Conservation (phyloP, 495 filamentous ascomycete species). For the Monascus purpureus region DNA sequence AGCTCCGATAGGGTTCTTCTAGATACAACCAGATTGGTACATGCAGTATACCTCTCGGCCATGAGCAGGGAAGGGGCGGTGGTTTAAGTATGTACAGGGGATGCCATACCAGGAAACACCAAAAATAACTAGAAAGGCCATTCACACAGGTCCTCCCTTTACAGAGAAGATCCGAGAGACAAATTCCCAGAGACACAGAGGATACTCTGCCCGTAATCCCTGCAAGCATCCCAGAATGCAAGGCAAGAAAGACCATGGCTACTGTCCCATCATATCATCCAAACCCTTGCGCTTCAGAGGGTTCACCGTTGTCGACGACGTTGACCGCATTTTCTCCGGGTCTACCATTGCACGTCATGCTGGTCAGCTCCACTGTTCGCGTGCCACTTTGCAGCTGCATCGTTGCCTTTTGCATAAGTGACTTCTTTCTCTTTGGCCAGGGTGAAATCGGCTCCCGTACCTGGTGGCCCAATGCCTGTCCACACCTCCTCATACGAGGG, state of each 20-base stretch:
- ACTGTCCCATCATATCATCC: conserved; percentile 3
- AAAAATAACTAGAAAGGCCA: no score
- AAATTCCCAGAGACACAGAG: no score
- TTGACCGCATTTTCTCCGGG: conserved; percentile 4
- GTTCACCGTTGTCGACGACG: conserved; percentile 3
- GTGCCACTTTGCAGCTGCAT: conserved; percentile 4
- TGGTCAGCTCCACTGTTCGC: conserved; percentile 10
- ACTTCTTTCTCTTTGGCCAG: conserved; percentile 1
- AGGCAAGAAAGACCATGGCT: no score
- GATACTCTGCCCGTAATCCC: no score
- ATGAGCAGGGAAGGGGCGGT: neutral
- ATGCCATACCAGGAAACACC: no score
- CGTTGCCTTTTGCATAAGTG: conserved; percentile 1
- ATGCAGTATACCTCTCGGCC: neutral
- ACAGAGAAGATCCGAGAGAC: no score
- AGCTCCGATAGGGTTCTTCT: neutral
- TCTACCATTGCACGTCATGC: conserved; percentile 17
- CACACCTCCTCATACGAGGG: conserved; percentile 18
- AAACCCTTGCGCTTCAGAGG: conserved; percentile 8
- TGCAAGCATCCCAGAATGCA: no score
- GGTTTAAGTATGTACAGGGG: no score
- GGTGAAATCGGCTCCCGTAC: conserved; percentile 15
- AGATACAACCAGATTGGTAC: neutral
- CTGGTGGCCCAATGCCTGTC: conserved; percentile 10
- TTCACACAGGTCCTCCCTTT: no score